Evolutionary conservation across 2,329 filamentous ascomycete genomes (phyloP).

Genomic region (Fonsecaea nubica): DNA sequence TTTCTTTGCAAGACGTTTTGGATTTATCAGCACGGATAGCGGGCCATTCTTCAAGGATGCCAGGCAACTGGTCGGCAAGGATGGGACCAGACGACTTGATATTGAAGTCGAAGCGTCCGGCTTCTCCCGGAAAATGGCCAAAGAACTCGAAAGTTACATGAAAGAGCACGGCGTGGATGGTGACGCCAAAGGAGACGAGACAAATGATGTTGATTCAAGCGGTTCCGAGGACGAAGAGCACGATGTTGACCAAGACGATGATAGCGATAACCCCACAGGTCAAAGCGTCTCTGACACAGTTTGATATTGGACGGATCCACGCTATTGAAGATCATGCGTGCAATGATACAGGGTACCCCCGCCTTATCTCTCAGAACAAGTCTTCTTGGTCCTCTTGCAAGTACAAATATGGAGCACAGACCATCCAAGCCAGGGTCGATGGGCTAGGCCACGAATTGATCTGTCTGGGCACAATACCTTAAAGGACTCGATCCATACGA

Average conservation of each 20-base stretch:
- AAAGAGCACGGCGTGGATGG: constrained; percentile 69
- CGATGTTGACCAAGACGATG: constrained; percentile 44
- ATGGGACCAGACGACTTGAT: constrained; percentile 75
- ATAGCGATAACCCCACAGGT: constrained; percentile 3
- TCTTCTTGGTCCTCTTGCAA: background rate
- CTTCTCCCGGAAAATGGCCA: constrained; percentile 95
- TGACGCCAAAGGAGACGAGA: constrained; percentile 52
- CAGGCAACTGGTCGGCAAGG: constrained; percentile 72
- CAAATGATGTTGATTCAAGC: constrained; percentile 48
- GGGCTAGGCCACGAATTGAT: constrained; percentile 5
- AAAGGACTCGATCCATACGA: no score
- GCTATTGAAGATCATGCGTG: constrained; percentile 4
- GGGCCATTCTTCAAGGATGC: constrained; percentile 88
- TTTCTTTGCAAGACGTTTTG: constrained; percentile 88
- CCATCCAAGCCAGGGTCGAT: background rate
- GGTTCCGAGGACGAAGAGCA: constrained; percentile 51
- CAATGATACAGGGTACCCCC: constrained; percentile 9
- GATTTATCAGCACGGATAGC: constrained; percentile 79
- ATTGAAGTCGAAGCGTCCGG: constrained; percentile 89
- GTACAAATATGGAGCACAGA: background rate
- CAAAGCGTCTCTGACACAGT: constrained; percentile 8
- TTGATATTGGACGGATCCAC: constrained; percentile 6
- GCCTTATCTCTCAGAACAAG: background rate
- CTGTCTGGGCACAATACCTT: constrained; percentile 1
- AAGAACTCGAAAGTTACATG: constrained; percentile 90